A percentile compares a stretch with the other conserved stretches of the same genome.
Evolutionary conservation across 2,329 filamentous ascomycete species (phyloP).

Genomic region (Dothistroma septosporum): DNA sequence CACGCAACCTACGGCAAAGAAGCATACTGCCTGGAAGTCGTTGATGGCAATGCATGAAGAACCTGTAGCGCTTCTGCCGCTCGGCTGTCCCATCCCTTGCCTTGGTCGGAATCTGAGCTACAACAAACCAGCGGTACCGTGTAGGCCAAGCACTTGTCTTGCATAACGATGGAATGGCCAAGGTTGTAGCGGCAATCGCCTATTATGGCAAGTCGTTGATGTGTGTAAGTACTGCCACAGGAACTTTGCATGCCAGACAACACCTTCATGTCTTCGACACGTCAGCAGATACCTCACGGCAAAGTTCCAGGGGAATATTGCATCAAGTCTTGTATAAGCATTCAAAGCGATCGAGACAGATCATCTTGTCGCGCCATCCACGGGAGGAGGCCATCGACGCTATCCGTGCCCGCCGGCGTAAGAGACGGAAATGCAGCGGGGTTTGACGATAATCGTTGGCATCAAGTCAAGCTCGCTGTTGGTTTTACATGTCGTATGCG

Average conservation of each 20-base stretch:
- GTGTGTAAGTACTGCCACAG: background rate
- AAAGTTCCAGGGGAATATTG: no score
- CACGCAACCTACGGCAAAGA: background rate
- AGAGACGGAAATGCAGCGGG: background rate
- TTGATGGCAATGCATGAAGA: background rate
- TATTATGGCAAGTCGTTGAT: background rate
- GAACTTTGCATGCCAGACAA: no score
- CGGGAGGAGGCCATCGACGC: background rate
- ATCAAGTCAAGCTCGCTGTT: no score
- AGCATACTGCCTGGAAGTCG: background rate
- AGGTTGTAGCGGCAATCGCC: background rate
- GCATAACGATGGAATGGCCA: background rate
- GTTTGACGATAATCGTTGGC: background rate
- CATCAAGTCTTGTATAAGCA: background rate
- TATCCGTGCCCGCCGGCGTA: background rate
- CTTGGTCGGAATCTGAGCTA: background rate
- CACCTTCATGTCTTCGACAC: no score
- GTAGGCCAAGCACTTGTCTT: background rate
- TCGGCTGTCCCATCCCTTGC: background rate
- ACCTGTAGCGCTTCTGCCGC: background rate
- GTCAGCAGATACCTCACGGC: no score
- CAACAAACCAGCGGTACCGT: background rate
- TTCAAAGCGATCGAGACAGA: background rate
- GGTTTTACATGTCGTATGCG: background rate
- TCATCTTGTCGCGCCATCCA: background rate